These are phyloP conservation scores for Neonothopanus nambi DNA, from an alignment of 1,284 basidiomycete genomes.

Conservation along the genomic window DNA sequence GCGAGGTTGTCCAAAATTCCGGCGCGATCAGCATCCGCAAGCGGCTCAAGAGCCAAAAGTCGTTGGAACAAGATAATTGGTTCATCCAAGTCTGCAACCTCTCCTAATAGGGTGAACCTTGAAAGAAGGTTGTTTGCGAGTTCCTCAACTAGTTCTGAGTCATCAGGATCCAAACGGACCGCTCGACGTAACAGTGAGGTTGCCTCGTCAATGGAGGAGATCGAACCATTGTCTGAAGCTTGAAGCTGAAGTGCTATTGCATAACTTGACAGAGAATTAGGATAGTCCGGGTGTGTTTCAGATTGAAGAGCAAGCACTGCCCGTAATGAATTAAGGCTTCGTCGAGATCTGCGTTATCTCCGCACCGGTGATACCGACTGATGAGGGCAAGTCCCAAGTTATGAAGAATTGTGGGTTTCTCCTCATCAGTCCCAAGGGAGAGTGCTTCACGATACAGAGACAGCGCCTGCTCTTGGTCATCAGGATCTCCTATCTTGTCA, in stretches of 20 bases:
- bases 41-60: no score
- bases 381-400: background rate
- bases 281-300: no score
- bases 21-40: background rate
- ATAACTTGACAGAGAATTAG: no score
- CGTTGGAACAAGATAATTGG: no score
- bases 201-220: slow-evolving; percentile 15
- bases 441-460: background rate
- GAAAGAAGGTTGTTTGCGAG: no score
- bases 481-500: background rate
- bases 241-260: no score
- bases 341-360: background rate
- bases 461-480: background rate
- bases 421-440: background rate
- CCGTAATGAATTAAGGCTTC: background rate
- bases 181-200: slow-evolving; percentile 15
- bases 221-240: no score
- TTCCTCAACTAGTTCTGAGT: no score
- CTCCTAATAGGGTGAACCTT: no score
- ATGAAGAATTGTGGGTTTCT: background rate
- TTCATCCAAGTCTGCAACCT: no score
- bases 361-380: background rate
- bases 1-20: background rate
- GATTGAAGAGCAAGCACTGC: no score
- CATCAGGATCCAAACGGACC: slow-evolving; percentile 12